These are phyloP conservation scores for Cyberlindnera euphorbiiphila DNA, from an alignment of 805 yeast genomes.

Conservation along the genomic window DNA sequence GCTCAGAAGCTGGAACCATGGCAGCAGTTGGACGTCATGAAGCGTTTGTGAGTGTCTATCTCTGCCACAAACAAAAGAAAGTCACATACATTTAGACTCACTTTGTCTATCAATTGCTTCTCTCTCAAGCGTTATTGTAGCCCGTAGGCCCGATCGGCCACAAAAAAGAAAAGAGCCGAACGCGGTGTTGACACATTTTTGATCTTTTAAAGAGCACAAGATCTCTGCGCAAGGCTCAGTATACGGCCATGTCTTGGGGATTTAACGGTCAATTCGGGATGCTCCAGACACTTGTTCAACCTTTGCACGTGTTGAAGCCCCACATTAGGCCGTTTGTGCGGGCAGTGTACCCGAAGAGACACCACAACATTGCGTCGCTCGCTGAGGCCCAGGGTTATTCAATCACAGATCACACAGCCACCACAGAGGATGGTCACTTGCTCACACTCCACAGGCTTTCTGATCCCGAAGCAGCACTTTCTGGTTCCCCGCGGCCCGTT, in stretches of 20 bases:
- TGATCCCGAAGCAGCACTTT: constrained; percentile 21
- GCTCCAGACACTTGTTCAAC: neutral
- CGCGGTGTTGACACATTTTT: too few species aligned
- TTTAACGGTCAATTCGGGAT: too few species aligned
- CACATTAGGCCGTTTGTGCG: constrained; percentile 5
- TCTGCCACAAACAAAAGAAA: neutral
- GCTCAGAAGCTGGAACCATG: constrained; percentile 19
- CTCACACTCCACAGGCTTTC: constrained; percentile 57
- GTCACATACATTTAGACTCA: too few species aligned
- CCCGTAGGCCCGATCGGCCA: too few species aligned
- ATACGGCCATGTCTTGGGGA: too few species aligned
- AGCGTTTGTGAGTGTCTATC: constrained; percentile 11
- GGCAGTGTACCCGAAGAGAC: constrained; percentile 7
- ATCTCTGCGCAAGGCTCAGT: too few species aligned
- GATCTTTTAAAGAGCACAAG: too few species aligned
- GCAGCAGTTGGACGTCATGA: constrained; percentile 17
- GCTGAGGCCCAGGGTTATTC: constrained; percentile 52
- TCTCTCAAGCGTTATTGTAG: too few species aligned
- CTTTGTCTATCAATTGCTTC: too few species aligned
- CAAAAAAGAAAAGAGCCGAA: too few species aligned
- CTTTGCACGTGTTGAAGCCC: neutral
- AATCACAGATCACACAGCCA: constrained; percentile 62
- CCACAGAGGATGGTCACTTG: constrained; percentile 65
- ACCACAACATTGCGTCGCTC: constrained; percentile 6
- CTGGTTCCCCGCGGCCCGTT: constrained; percentile 33